Conservation (phyloP, 2,329 filamentous ascomycete genomes). For the Fusarium staphyleae region DNA sequence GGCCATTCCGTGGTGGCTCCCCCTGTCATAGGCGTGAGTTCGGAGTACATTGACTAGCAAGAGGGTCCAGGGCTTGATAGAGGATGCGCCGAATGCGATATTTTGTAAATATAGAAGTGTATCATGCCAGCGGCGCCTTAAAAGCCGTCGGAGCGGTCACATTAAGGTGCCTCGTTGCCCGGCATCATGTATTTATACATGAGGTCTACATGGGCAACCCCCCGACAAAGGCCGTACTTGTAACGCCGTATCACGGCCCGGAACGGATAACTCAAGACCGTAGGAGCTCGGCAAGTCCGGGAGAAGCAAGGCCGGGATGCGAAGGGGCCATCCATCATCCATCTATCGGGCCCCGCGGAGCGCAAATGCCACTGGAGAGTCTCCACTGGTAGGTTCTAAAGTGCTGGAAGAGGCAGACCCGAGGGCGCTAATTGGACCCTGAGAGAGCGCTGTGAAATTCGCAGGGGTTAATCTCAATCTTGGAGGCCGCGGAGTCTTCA, state of each 20-base stretch:
- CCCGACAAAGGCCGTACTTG: background rate
- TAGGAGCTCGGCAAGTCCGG: background rate
- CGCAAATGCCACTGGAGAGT: background rate
- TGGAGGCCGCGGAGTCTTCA: no score
- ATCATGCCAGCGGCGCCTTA: background rate
- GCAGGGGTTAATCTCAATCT: background rate
- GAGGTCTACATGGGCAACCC: background rate
- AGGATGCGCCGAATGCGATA: no score
- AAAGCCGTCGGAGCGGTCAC: no score
- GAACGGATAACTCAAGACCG: background rate
- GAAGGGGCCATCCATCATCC: no score
- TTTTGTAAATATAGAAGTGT: background rate
- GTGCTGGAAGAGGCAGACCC: background rate
- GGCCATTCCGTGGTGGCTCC: background rate
- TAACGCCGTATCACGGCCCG: background rate
- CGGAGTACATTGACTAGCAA: background rate
- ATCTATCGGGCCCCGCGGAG: background rate
- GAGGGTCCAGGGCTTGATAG: background rate
- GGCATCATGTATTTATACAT: slow-evolving; percentile 10
- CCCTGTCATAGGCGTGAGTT: background rate
- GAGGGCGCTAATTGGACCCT: slow-evolving; percentile 5
- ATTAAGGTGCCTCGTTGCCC: no score
- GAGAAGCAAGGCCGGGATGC: background rate
- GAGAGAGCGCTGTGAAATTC: background rate
- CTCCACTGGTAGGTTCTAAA: background rate